Base-by-base conservation (phyloP, 2,329 filamentous ascomycete species). In the Hyphodiscus sp. region DNA sequence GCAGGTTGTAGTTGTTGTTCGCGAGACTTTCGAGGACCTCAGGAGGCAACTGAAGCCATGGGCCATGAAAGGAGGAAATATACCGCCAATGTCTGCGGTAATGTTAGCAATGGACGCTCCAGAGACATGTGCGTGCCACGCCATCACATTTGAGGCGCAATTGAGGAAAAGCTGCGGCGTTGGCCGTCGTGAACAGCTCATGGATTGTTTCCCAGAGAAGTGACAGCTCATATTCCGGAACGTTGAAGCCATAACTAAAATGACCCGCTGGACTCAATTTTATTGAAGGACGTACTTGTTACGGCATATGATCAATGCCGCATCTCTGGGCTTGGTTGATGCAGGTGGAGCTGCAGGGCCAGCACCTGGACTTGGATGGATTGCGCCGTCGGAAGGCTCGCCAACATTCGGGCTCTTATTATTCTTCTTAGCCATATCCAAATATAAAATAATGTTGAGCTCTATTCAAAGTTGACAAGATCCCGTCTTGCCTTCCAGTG, bases 61-160 rank as follows among this genome's bases (percentile, higher is more conserved):
- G 84, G 20, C 89, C 89, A 66, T 91, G 85, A 65, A 89, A 94
- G 26, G 85, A 87, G 20, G 87, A 91, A 55, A 94, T 91, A 69
- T 90, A 89, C 59, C 84, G 81, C 89, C 88, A 92, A 72, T 92
- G 87, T 69, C 89, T 92, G 61, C 50, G 20, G 53, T 48, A 33
- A 41, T 45, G 47, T 58, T 52, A 63, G 51, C 45, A 43, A 30
- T 44, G 26, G 15, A 52, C 41, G 20, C 8, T 19, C n/a, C 42
- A 26, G 46, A 33, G 49, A 9, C n/a, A 19, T 19, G 16, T 19
- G 33, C 33, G 16, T 26, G 26, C 19, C 10, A 30, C 50, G 23
- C 15, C 41, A 7, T 10, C 4, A 20, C 19, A 15, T 9, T 46
- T 26, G 20, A 20, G 16, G 3, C 6, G 20, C 45, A 23, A 26